Evolutionary conservation across 2,329 filamentous ascomycete species (phyloP).

Genomic region (Bipolaris bicolor): DNA sequence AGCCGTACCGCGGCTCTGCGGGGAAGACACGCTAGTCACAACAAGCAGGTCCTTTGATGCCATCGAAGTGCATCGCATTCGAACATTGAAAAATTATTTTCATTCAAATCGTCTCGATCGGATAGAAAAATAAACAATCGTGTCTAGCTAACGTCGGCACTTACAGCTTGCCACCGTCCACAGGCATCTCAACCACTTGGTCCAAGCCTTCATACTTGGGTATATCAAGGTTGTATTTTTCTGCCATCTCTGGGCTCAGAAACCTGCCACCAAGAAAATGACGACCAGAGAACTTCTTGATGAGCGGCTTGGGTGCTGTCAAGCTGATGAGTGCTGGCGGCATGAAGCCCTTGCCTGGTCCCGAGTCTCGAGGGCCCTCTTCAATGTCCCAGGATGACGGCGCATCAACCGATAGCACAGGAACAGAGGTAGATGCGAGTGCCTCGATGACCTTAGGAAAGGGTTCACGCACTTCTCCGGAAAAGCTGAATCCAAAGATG

Average conservation of each 20-base stretch:
- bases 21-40: conserved; percentile 19
- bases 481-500: conserved; percentile 95
- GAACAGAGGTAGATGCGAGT: conserved; percentile 73
- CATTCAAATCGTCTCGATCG: neutral
- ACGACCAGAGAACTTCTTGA: conserved; percentile 80
- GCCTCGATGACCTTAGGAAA: conserved; percentile 82
- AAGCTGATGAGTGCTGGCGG: conserved; percentile 83
- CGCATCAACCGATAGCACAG: conserved; percentile 88
- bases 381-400: conserved; percentile 96
- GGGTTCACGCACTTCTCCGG: conserved; percentile 88
- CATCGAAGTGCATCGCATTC: neutral
- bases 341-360: conserved; percentile 79
- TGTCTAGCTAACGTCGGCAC: neutral
- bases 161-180: conserved; percentile 34
- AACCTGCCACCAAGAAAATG: conserved; percentile 96
- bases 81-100: neutral
- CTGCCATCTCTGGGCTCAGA: conserved; percentile 74
- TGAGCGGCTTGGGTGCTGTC: conserved; percentile 90
- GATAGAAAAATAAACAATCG: neutral
- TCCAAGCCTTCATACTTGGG: conserved; percentile 85
- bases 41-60: conserved; percentile 12
- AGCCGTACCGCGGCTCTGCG: conserved; percentile 34
- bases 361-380: conserved; percentile 76
- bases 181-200: conserved; percentile 78
- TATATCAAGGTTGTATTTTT: conserved; percentile 84